Conservation (phyloP, 768 basidiomycete genomes). For the Saitozyma podzolica region DNA sequence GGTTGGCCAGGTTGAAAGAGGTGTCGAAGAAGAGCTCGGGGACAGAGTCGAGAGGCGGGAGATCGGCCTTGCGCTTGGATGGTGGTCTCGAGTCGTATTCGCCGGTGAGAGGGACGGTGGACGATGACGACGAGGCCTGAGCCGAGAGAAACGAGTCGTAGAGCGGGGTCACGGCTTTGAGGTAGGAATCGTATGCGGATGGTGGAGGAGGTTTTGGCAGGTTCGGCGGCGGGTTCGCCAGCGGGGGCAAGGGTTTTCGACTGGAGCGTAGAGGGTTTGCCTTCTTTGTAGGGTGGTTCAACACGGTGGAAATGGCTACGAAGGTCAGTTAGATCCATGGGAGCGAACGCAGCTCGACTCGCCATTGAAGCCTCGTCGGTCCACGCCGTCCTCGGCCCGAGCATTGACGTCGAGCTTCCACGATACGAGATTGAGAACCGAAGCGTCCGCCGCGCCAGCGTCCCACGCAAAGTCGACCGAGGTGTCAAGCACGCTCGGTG, state of each 20-base stretch:
- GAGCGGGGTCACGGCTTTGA: constrained; percentile 52
- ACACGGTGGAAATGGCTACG: constrained; percentile 86
- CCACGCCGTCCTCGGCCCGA: constrained; percentile 31
- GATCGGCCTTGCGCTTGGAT: constrained; percentile 48
- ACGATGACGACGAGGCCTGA: constrained; percentile 24
- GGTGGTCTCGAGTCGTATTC: constrained; percentile 39
- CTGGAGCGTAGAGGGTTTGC: constrained; percentile 79
- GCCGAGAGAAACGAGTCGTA: constrained; percentile 35
- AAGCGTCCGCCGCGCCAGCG: constrained; percentile 21
- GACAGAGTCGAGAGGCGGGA: constrained; percentile 73
- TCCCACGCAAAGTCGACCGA: constrained; percentile 15
- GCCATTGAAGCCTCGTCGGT: constrained; percentile 84
- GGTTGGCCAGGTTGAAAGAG: constrained; percentile 77
- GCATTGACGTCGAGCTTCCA: constrained; percentile 50
- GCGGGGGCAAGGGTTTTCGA: constrained; percentile 67
- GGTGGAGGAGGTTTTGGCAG: constrained; percentile 51
- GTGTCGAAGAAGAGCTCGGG: constrained; percentile 78
- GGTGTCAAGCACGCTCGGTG: constrained; percentile 32
- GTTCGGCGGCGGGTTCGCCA: constrained; percentile 63
- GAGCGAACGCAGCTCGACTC: constrained; percentile 31
- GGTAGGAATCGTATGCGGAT: constrained; percentile 48
- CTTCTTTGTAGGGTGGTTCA: constrained; percentile 82
- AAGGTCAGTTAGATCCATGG: constrained; percentile 2
- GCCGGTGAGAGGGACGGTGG: constrained; percentile 8
- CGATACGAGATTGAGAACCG: constrained; percentile 42